Conservation (phyloP, 1,284 basidiomycete species). For the Moniliella sp. region DNA sequence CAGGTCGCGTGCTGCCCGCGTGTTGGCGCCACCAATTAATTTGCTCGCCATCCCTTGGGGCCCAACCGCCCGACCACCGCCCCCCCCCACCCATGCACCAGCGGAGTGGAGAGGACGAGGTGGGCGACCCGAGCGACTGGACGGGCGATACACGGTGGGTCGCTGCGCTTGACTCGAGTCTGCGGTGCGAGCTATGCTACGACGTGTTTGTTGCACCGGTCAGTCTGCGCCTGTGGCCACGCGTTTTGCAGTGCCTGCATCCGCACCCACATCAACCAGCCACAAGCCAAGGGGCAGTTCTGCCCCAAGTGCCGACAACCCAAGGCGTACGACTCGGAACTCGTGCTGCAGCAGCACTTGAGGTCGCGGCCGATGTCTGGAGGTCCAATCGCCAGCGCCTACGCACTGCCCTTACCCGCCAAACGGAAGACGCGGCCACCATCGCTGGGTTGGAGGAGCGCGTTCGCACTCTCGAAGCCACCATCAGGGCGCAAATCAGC, state of each 20-base stretch:
- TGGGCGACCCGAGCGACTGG: constrained; percentile 27
- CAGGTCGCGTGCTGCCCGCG: too few relatives aligned
- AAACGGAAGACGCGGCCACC: too few relatives aligned
- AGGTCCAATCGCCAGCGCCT: too few relatives aligned
- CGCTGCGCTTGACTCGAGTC: constrained; percentile 13
- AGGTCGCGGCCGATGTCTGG: constrained; percentile 20
- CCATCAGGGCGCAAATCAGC: too few relatives aligned
- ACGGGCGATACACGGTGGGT: constrained; percentile 9
- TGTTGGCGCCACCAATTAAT: too few relatives aligned
- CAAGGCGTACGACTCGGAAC: constrained; percentile 23
- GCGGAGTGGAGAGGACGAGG: too few relatives aligned
- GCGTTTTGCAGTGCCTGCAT: constrained; percentile 28
- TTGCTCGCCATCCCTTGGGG: too few relatives aligned
- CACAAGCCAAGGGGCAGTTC: constrained; percentile 14
- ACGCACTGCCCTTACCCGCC: too few relatives aligned
- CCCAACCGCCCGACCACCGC: too few relatives aligned
- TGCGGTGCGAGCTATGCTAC: constrained; percentile 28
- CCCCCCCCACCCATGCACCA: too few relatives aligned
- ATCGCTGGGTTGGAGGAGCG: too few relatives aligned
- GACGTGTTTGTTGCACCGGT: constrained; percentile 26
- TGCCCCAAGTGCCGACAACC: constrained; percentile 28
- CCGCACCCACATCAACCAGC: constrained; percentile 27
- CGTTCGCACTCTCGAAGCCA: too few relatives aligned
- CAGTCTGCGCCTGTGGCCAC: constrained; percentile 20
- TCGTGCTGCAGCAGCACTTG: constrained; percentile 20